A percentile compares a stretch with the other conserved stretches of the same genome.
Evolutionary conservation across 2,329 filamentous ascomycete species (phyloP).

Genomic region (Meredithiella fracta): DNA sequence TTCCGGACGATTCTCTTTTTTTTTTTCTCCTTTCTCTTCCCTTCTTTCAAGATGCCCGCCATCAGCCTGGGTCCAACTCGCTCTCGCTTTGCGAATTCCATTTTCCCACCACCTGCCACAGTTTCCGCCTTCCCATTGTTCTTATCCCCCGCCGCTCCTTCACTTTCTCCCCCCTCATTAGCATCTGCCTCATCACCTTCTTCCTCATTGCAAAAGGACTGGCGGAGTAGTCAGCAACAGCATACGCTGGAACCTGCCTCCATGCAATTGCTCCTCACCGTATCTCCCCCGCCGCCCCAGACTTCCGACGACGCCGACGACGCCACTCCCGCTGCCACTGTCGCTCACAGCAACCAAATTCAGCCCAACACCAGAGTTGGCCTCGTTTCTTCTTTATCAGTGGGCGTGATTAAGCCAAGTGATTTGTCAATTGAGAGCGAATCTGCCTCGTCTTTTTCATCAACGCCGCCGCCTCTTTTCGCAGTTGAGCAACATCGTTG

Average conservation of each 20-base stretch:
- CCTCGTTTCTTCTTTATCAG: neutral
- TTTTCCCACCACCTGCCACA: neutral
- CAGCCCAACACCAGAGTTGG: neutral
- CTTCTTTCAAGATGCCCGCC: neutral
- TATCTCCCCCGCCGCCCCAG: neutral
- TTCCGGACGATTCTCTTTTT: neutral
- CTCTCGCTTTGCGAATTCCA: neutral
- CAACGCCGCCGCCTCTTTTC: neutral
- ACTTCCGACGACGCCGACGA: neutral
- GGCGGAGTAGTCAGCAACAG: no score
- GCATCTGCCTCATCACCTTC: neutral
- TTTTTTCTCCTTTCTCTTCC: neutral
- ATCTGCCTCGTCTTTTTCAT: neutral
- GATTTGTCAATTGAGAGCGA: neutral
- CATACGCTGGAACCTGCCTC: neutral
- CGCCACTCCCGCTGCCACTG: slow-evolving; percentile 1
- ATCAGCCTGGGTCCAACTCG: neutral
- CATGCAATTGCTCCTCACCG: neutral
- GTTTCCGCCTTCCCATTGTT: neutral
- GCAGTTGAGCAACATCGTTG: neutral
- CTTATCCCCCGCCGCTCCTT: neutral
- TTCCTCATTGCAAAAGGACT: neutral
- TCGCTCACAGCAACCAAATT: neutral
- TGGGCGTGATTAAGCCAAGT: neutral
- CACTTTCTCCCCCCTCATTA: neutral